Conservation (phyloP, 1,284 basidiomycete species). For the Ustanciosporium gigantosporum region DNA sequence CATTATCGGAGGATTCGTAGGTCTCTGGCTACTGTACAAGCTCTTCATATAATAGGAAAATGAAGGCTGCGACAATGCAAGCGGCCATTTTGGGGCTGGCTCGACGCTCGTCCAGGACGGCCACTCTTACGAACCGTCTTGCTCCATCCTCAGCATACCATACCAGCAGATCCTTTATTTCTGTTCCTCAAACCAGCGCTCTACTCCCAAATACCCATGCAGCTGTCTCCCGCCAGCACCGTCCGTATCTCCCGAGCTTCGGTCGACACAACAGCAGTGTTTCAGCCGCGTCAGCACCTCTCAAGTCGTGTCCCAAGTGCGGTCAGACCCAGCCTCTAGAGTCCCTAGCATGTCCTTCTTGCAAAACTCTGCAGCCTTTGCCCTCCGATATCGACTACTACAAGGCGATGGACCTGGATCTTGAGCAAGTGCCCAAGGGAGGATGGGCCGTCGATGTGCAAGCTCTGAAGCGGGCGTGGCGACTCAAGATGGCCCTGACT, state of each 20-base stretch:
- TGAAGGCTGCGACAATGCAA: too few species aligned
- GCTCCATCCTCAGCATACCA: too few species aligned
- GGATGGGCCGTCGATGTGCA: constrained; percentile 48
- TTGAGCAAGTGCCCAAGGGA: constrained; percentile 18
- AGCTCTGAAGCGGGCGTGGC: constrained; percentile 51
- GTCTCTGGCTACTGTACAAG: constrained; percentile 47
- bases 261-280: too few species aligned
- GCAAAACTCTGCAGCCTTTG: constrained; percentile 45
- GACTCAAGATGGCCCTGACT: constrained; percentile 48
- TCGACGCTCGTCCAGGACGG: too few species aligned
- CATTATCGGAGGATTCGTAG: constrained; percentile 43
- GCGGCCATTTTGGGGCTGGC: too few species aligned
- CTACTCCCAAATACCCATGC: too few species aligned
- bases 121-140: too few species aligned
- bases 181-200: too few species aligned
- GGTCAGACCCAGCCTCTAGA: constrained; percentile 27
- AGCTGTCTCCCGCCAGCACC: too few species aligned
- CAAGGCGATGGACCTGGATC: constrained; percentile 46
- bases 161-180: too few species aligned
- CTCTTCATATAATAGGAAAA: constrained; percentile 34
- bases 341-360: constrained; percentile 34
- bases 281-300: constrained; percentile 7
- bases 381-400: constrained; percentile 47
- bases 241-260: too few species aligned
- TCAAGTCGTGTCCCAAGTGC: constrained; percentile 35